A percentile compares a stretch with the other conserved stretches of the same genome.
Evolutionary conservation across 768 basidiomycete species (phyloP).

Genomic region (Rickenella mellea): DNA sequence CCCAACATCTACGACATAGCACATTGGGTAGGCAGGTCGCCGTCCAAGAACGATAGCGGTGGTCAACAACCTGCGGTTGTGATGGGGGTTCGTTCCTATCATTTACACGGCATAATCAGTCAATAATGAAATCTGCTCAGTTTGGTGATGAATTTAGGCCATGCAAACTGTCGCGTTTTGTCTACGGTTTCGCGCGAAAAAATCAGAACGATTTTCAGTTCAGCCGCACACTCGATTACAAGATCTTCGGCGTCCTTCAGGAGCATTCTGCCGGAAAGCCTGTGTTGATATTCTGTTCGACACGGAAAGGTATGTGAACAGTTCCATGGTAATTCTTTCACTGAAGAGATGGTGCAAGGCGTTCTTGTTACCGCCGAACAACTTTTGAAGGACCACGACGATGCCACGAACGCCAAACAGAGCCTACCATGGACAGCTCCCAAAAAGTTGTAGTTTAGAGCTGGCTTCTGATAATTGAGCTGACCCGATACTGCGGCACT

Average conservation of each 20-base stretch:
- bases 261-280: constrained; percentile 73
- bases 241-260: constrained; percentile 63
- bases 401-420: constrained; percentile 37
- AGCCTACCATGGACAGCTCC: constrained; percentile 64
- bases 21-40: constrained; percentile 62
- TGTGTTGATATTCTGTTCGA: constrained; percentile 80
- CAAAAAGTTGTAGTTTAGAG: constrained; percentile 27
- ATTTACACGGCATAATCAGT: neutral
- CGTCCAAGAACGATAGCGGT: too few species aligned
- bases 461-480: constrained; percentile 1
- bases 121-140: constrained; percentile 26
- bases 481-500: constrained; percentile 31
- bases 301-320: constrained; percentile 59
- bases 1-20: constrained; percentile 91
- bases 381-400: constrained; percentile 62
- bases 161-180: constrained; percentile 64
- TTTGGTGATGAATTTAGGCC: constrained; percentile 92
- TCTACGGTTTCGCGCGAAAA: constrained; percentile 61
- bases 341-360: constrained; percentile 16
- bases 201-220: constrained; percentile 77
- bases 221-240: constrained; percentile 57
- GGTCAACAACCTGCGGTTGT: constrained; percentile 38
- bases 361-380: constrained; percentile 61
- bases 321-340: constrained; percentile 6
- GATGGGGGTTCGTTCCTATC: constrained; percentile 45